A percentile compares a stretch with the other conserved stretches of the same genome.
Conservation (phyloP, 2,329 filamentous ascomycete species). For the Clonostachys solani region DNA sequence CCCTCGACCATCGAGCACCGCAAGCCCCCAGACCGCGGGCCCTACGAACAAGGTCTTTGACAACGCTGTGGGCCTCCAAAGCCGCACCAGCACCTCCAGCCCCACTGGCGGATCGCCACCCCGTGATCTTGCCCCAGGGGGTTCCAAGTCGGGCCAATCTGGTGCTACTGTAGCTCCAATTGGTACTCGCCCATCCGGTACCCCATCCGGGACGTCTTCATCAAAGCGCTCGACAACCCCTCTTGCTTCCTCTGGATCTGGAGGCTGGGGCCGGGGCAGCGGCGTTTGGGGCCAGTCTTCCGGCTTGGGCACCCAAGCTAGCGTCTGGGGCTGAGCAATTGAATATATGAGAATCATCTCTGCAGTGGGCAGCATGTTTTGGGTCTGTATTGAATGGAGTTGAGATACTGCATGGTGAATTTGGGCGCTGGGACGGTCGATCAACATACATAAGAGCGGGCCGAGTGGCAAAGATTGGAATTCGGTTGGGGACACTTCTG, state of each 20-base stretch:
- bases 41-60: constrained; percentile 58
- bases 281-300: constrained; percentile 84
- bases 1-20: constrained; percentile 78
- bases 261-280: constrained; percentile 75
- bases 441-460: no score
- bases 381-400: not conserved
- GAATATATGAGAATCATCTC: no score
- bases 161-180: constrained; percentile 80
- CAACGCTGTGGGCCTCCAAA: constrained; percentile 50
- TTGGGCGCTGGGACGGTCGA: not conserved
- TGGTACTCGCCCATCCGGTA: constrained; percentile 75
- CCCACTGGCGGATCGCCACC: constrained; percentile 75
- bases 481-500: not conserved
- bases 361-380: no score
- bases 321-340: constrained; percentile 76
- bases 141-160: constrained; percentile 46
- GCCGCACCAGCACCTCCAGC: constrained; percentile 80
- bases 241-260: constrained; percentile 80
- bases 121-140: constrained; percentile 49
- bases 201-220: constrained; percentile 41
- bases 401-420: not conserved
- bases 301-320: constrained; percentile 80
- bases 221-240: constrained; percentile 84
- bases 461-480: no score
- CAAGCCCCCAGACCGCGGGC: constrained; percentile 69